Base-by-base conservation (phyloP, 2,329 filamentous ascomycete genomes). In the Pseudophaeomoniella oleicola region DNA sequence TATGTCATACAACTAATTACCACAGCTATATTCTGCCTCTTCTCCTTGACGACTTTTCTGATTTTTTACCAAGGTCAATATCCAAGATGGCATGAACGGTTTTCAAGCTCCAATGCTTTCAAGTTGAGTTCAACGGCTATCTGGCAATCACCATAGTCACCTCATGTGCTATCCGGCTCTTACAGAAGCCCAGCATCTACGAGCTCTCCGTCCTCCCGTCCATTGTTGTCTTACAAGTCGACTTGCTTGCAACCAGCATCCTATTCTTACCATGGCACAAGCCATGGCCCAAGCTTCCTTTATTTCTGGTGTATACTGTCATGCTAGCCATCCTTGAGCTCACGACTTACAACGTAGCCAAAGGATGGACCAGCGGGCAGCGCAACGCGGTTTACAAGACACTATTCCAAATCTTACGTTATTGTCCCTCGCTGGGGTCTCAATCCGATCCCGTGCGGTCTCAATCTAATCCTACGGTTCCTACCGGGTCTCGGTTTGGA, bases 121-220 rank as follows among this genome's bases (percentile, higher is more conserved):
- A 15, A n/a, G 17, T 32, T 32, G 30, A 32, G 13, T n/a, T 32
- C 13, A 32, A 32, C 30, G 30, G 30, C 14, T 32, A 32, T 16
- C 17, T 32, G 17, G 30, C 30, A 15, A 14, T 32, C 30, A 32
- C 13, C 30, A 16, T 32, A 15, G 30, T 32, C 17, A 16, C 17
- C 17, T n/a, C 30, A 5, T 32, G 30, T 16, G 14, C 17, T 14
- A 32, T 32, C 30, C 14, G 30, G 30, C 30, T 32, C 13, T 14
- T 15, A 15, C 14, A 32, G 5, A 5, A 16, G 30, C 13, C 30
- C 17, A 32, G 13, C 10, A 16, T 32, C 14, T 32, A n/a, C 13
- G 30, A 32, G 13, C 30, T 32, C 13, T 16, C 17, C 17, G 30
- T 32, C 30, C 30, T 32, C 17, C 30, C 30, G 13, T 32, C 13